Base-by-base conservation (phyloP, 345 rosid genomes). In the Pistacia atlantica region DNA sequence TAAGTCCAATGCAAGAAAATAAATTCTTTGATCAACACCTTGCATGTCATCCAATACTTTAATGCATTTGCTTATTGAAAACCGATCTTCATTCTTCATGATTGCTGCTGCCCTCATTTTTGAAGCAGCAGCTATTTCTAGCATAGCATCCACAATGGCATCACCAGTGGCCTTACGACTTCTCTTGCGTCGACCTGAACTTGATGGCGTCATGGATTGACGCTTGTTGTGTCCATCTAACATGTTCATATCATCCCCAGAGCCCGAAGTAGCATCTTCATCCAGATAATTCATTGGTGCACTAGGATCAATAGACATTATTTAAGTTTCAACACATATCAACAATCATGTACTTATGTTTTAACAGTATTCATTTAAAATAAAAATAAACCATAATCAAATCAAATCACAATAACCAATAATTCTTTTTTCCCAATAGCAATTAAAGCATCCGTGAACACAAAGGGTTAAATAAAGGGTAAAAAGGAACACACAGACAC, bases 131-230 rank as follows among this genome's bases (percentile, higher is more conserved):
- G 97, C 97, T 42, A 95, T 95, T 82, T 91, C 95, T 6, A 93
- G 87, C 97, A 91, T 93, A 20, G 97, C 98, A 62, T 95, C 98
- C 45, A 90, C 97, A 48, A 89, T 92, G 56, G 97, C 93, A 79
- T 91, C 95, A 55, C 97, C 97, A 11, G 89, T 84, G 64, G 93
- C 92, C 81, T 89, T 89, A 54, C 94, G 87, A 63, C 84, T 80
- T 84, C 95, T 88, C 88, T 91, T 95, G 61, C 86, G 86, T 22
- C 83, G 72, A 67, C 89, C 84, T 38, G 88, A 86, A 86, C 73
- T 73, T 45, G 86, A 82, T 17, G 91, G 83, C 0, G 73, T 79
- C 51, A 51, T 66, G 38, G 88, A 74, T 35, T 81, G 91, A 60
- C 80, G 88, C 80, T 87, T 86, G 86, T 75, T 84, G 72, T 85